Percentiles rank a stretch among this genome's conserved stretches.
Conservation (phyloP, 1,139 yeast genomes). For the Pichia sp. region DNA sequence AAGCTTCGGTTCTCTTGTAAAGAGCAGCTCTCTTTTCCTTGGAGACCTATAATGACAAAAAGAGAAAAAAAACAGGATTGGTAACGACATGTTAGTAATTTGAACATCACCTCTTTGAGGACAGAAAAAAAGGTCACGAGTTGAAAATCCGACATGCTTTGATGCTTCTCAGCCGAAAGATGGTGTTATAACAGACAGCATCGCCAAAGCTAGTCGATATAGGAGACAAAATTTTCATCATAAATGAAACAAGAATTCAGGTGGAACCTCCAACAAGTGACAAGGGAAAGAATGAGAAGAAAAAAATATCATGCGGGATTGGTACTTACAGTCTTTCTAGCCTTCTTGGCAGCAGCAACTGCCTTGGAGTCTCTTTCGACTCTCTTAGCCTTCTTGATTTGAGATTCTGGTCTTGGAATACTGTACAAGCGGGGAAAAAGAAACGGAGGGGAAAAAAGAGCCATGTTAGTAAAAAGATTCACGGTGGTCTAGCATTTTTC, state of each 20-base stretch:
- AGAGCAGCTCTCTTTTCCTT: constrained; percentile 92
- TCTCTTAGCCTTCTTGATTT: constrained; percentile 91
- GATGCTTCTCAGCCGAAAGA: constrained; percentile 88
- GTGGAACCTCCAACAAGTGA: not conserved
- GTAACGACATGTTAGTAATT: constrained; percentile 9
- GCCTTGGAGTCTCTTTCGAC: constrained; percentile 81
- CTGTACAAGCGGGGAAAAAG: constrained; percentile 35
- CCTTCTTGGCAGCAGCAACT: constrained; percentile 83
- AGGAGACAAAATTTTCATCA: constrained; percentile 50
- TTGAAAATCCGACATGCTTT: constrained; percentile 1
- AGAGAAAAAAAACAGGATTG: constrained; percentile 1
- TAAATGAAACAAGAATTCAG: constrained; percentile 31
- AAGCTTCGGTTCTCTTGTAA: constrained; percentile 97
- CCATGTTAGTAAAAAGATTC: constrained; percentile 10
- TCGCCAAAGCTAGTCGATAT: constrained; percentile 80
- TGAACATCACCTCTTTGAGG: not conserved
- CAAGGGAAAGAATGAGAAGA: too few species aligned
- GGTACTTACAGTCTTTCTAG: constrained; percentile 87
- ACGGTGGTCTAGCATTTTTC: constrained; percentile 3
- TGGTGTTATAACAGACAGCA: constrained; percentile 97
- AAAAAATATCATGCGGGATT: too few species aligned
- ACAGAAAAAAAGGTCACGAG: constrained; percentile 21
- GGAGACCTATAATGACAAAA: constrained; percentile 50
- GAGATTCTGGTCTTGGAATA: constrained; percentile 75
- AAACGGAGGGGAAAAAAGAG: constrained; percentile 17